Evolutionary conservation across 2,329 filamentous ascomycete genomes (phyloP).

Genomic region (Colletotrichum orbiculare): DNA sequence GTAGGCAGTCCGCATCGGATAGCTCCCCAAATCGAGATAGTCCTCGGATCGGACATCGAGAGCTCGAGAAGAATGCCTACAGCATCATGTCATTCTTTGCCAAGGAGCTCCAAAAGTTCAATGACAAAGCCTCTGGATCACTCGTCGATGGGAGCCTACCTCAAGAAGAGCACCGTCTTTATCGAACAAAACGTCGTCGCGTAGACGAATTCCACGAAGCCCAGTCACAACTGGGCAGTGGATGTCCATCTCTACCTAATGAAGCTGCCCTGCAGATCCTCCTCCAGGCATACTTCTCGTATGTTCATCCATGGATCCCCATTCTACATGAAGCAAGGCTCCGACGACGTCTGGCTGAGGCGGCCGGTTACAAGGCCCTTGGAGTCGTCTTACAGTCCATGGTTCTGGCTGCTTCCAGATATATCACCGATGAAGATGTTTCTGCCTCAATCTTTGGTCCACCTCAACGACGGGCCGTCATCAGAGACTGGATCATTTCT

Average conservation of each 20-base stretch:
- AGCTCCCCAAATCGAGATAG: neutral
- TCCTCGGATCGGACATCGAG: neutral
- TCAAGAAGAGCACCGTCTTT: neutral
- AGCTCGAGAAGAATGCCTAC: slow-evolving; percentile 25
- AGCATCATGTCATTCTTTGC: slow-evolving; percentile 30
- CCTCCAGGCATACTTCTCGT: slow-evolving; percentile 48
- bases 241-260: neutral
- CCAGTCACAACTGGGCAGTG: neutral
- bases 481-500: slow-evolving; percentile 41
- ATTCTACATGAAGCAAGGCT: slow-evolving; percentile 49
- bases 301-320: slow-evolving; percentile 53
- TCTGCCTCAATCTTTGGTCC: slow-evolving; percentile 18
- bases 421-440: slow-evolving; percentile 42
- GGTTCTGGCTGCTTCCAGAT: slow-evolving; percentile 41
- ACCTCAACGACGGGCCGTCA: neutral
- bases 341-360: slow-evolving; percentile 40
- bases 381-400: slow-evolving; percentile 50
- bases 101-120: slow-evolving; percentile 23
- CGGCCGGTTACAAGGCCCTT: slow-evolving; percentile 40
- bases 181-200: neutral
- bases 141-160: neutral
- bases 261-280: slow-evolving; percentile 40
- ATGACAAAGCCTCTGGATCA: neutral
- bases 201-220: neutral
- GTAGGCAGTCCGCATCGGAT: neutral